phyloP scores from a whole-genome alignment of 768 basidiomycete genomes.

The Tylopilus subfusipes region DNA sequence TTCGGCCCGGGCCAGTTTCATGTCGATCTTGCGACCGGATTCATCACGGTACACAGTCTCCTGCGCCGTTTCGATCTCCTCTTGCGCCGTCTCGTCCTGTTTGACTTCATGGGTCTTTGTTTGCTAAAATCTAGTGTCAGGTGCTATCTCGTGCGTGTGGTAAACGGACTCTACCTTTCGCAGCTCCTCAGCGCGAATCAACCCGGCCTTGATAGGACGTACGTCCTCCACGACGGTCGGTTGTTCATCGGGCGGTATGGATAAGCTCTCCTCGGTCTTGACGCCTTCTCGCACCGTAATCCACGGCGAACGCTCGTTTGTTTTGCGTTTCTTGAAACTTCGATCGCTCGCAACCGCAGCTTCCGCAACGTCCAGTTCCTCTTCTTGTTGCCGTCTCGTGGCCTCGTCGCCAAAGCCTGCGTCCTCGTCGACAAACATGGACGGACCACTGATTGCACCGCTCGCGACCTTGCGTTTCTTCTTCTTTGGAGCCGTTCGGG shows the following conservation, averaged over 20 bases:
- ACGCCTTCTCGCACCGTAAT: conserved; percentile 57
- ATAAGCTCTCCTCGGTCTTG: conserved; percentile 45
- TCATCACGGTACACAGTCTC: conserved; percentile 95
- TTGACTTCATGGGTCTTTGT: conserved; percentile 38
- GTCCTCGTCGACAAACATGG: conserved; percentile 64
- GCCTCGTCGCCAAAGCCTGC: conserved; percentile 57
- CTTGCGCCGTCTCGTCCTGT: conserved; percentile 36
- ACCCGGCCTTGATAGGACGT: conserved; percentile 62
- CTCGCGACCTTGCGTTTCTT: conserved; percentile 56
- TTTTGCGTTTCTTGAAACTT: conserved; percentile 74
- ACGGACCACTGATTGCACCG: conserved; percentile 22
- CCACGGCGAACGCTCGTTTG: conserved; percentile 59
- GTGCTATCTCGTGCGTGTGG: neutral
- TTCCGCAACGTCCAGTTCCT: conserved; percentile 48
- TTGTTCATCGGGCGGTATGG: conserved; percentile 62
- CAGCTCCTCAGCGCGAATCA: conserved; percentile 74
- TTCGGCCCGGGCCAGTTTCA: conserved; percentile 80
- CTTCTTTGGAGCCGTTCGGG: conserved; percentile 60
- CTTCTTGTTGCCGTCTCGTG: conserved; percentile 50
- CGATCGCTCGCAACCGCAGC: conserved; percentile 73
- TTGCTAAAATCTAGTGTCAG: conserved; percentile 22
- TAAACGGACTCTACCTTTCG: conserved; percentile 44
- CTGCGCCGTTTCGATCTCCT: conserved; percentile 60
- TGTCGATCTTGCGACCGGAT: conserved; percentile 83
- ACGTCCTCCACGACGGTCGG: conserved; percentile 54